Evolutionary conservation across 148 eudicot genomes (phyloP).

Genomic region (Hydrangea macrophylla): DNA sequence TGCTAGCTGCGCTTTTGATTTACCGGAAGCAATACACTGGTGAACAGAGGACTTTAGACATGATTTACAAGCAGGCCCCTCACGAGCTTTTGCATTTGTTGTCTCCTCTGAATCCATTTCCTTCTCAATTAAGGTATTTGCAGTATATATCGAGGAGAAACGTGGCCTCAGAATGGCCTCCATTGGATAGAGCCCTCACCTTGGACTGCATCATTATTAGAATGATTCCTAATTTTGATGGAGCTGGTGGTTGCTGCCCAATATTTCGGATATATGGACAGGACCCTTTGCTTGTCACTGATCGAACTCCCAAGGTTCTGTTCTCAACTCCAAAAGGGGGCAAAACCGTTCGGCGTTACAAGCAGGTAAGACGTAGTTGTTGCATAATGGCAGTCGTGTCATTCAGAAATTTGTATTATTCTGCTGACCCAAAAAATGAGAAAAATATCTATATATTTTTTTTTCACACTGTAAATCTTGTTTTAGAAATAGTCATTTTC

Average conservation of each 20-base stretch:
- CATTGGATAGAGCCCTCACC: constrained; percentile 65
- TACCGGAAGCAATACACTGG: constrained; percentile 70
- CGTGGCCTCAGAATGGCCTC: constrained; percentile 84
- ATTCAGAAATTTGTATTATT: neutral
- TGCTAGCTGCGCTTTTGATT: constrained; percentile 76
- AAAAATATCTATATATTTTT: too few relatives aligned
- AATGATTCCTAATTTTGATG: constrained; percentile 59
- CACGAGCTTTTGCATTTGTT: constrained; percentile 64
- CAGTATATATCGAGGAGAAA: constrained; percentile 90
- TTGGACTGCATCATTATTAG: constrained; percentile 84
- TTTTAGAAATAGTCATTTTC: neutral
- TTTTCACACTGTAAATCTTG: neutral
- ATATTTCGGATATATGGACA: constrained; percentile 76
- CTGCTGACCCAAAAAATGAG: neutral
- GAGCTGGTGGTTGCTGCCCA: constrained; percentile 74
- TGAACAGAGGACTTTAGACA: constrained; percentile 80
- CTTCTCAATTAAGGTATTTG: constrained; percentile 87
- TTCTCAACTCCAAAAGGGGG: constrained; percentile 57
- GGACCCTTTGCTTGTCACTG: constrained; percentile 57
- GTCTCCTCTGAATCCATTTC: constrained; percentile 71
- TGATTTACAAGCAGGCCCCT: constrained; percentile 92
- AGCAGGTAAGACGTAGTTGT: constrained; percentile 82
- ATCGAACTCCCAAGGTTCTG: constrained; percentile 56
- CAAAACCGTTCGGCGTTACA: constrained; percentile 64
- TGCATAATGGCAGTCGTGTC: too few relatives aligned